These are phyloP conservation scores for Firmiana major DNA, from an alignment of 345 rosid species.

Conservation along the genomic window DNA sequence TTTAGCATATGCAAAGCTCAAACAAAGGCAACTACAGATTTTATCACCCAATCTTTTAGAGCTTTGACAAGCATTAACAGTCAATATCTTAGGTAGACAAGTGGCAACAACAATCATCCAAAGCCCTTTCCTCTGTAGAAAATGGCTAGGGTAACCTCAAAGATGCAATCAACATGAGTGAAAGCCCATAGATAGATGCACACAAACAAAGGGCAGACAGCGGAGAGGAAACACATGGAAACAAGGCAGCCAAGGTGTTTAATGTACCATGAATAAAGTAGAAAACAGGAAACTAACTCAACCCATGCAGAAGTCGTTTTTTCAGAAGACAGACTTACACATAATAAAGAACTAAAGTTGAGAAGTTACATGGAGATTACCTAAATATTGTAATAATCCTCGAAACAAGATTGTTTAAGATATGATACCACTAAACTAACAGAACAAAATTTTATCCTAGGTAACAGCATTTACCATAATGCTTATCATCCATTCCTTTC, in stretches of 20 bases:
- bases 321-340: neutral
- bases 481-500: constrained; percentile 3
- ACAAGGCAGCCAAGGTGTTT: neutral
- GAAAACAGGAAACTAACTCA: neutral
- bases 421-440: neutral
- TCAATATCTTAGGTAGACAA: neutral
- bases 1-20: neutral
- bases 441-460: neutral
- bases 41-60: neutral
- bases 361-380: neutral
- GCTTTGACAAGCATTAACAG: neutral
- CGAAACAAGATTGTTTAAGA: neutral
- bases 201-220: neutral
- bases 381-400: neutral
- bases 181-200: neutral
- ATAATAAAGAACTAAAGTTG: neutral
- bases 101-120: neutral
- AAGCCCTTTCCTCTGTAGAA: neutral
- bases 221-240: neutral
- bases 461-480: neutral
- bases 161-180: neutral
- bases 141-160: neutral
- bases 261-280: neutral
- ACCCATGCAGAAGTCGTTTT: neutral
- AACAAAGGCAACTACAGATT: neutral